These are phyloP conservation scores for Teratosphaeria gauchensis DNA, from an alignment of 2,329 filamentous ascomycete genomes.

Conservation along the genomic window DNA sequence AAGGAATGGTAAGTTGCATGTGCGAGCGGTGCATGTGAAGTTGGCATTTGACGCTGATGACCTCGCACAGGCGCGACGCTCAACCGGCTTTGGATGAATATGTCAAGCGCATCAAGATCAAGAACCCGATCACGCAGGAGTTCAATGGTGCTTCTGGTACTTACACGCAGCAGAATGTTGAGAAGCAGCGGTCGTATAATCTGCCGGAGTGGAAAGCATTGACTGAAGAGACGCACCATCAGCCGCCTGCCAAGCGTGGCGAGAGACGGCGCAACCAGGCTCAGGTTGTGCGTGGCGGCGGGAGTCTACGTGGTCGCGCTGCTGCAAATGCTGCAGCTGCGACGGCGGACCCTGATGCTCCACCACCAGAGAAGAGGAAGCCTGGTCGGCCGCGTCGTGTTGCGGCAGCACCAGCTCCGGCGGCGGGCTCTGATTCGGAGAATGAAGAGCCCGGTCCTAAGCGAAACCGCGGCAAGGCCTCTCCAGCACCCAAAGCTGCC, in stretches of 20 bases:
- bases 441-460: conserved; percentile 15
- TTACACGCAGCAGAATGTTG: conserved; percentile 93
- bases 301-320: conserved; percentile 19
- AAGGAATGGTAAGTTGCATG: conserved; percentile 67
- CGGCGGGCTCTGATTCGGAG: conserved; percentile 22
- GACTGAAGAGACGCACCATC: conserved; percentile 90
- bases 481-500: conserved; percentile 41
- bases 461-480: conserved; percentile 22
- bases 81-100: conserved; percentile 72
- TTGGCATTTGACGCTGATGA: background rate
- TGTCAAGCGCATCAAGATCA: conserved; percentile 84
- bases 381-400: conserved; percentile 39
- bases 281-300: conserved; percentile 31
- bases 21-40: background rate
- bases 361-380: conserved; percentile 37
- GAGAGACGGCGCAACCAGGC: conserved; percentile 58
- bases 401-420: conserved; percentile 9
- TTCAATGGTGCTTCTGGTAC: conserved; percentile 93
- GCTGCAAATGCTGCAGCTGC: conserved; percentile 15
- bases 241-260: conserved; percentile 83
- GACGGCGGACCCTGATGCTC: conserved; percentile 15
- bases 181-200: conserved; percentile 93
- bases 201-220: conserved; percentile 90
- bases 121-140: conserved; percentile 96
- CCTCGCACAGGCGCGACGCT: conserved; percentile 49